Evolutionary conservation across 108 stramenopile genomes (phyloP), one percentile per base, ranked within the genome.

Genomic region (Conticribra guillardii): DNA sequence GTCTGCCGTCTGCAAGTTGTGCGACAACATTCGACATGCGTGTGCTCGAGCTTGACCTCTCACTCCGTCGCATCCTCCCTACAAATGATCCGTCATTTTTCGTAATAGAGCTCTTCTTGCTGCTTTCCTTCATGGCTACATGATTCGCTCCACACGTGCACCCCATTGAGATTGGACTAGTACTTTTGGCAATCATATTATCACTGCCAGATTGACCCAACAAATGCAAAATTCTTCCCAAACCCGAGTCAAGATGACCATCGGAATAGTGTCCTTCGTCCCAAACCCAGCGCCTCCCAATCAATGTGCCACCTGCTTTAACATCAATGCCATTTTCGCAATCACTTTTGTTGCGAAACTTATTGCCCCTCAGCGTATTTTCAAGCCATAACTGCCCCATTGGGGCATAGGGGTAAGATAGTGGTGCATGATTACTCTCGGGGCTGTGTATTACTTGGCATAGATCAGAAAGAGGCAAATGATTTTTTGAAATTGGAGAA

Each of bases 181-280:
- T 28, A 49, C n/a, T n/a, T n/a, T n/a, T n/a, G n/a, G n/a, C n/a
- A n/a, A 50, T 27, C 23, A 15, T 32, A 16, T 3, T 18, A 11
- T 41, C 37, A 41, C 37, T 41, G 5, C 8, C 5, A 41, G 37
- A 41, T 41, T 11, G 37, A 41, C 11, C 11, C 37, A 41, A 9
- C 11, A 41, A 41, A 9, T 41, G 37, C 5, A 26, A 24, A 22
- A 18, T 37, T 59, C 17, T 34, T 64, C 17, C 27, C 30, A 32
- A 57, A 32, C 4, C 16, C 4, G 46, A 24, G 45, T 59, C 69
- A 31, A 64, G 32, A 57, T 72, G 55, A 23, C 17, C 55, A 67
- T 78, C 76, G 22, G 50, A 41, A 67, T 65, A 78, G 37, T 73
- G 34, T 30, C 76, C 76, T 65, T 78, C 76, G 41, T 78, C 76